Conservation (phyloP, 345 rosid genomes). For the Eucalyptus polyanthemos region DNA sequence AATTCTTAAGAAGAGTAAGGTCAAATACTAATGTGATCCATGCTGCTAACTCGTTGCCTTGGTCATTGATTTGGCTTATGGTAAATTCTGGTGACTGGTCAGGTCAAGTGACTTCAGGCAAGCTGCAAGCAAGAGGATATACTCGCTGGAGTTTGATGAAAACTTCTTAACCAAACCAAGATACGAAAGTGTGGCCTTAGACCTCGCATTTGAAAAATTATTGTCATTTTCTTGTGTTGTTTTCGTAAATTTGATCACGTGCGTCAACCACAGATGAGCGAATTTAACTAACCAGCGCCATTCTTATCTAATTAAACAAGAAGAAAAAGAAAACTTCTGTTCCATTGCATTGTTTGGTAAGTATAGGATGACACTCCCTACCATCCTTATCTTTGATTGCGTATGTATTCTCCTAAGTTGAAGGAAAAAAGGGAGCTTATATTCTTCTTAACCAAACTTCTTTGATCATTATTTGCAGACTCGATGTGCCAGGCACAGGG, state of each 20-base stretch:
- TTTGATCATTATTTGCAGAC: not conserved
- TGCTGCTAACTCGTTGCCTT: not conserved
- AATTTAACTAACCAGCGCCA: not conserved
- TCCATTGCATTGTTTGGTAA: not conserved
- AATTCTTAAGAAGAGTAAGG: no score
- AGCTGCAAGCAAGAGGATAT: not conserved
- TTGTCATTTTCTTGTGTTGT: not conserved
- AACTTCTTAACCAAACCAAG: not conserved
- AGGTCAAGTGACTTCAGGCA: not conserved
- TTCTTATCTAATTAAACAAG: not conserved
- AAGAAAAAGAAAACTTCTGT: not conserved
- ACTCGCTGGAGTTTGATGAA: not conserved
- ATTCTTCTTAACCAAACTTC: no score
- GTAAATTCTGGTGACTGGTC: not conserved
- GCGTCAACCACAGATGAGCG: not conserved
- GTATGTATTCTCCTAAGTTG: not conserved
- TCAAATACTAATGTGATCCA: not conserved
- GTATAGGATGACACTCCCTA: not conserved
- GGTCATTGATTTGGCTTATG: not conserved
- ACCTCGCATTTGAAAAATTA: fast-evolving
- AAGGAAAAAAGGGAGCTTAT: not conserved
- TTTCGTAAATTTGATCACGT: not conserved
- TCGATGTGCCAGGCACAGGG: not conserved
- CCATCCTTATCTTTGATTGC: not conserved
- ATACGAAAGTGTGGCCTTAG: not conserved